phyloP scores from a whole-genome alignment of 2,329 filamentous ascomycete genomes.

The Stemphylium beticola region DNA sequence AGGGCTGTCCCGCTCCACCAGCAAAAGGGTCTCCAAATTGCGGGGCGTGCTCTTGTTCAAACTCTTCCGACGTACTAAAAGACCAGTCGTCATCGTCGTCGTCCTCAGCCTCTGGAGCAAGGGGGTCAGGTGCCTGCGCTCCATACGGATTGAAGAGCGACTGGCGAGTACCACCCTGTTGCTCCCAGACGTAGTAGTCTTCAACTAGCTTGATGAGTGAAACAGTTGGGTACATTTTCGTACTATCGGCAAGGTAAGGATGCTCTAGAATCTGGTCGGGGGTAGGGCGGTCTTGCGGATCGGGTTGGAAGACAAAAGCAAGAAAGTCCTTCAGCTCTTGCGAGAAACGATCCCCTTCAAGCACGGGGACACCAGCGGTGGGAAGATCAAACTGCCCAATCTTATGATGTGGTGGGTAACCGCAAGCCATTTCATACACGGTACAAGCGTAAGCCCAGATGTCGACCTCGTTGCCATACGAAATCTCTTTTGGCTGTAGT shows the following conservation, averaged over 20 bases:
- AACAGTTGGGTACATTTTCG: slow-evolving; percentile 67
- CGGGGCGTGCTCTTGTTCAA: slow-evolving; percentile 55
- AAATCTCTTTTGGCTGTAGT: slow-evolving; percentile 57
- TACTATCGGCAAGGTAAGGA: slow-evolving; percentile 69
- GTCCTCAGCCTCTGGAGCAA: slow-evolving; percentile 50
- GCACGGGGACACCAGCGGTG: slow-evolving; percentile 63
- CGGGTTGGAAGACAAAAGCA: slow-evolving; percentile 73
- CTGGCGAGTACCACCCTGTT: slow-evolving; percentile 71
- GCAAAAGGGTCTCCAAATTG: slow-evolving; percentile 56
- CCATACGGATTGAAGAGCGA: slow-evolving; percentile 67
- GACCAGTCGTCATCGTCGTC: slow-evolving; percentile 65
- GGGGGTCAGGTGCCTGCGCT: slow-evolving; percentile 62
- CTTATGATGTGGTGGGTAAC: slow-evolving; percentile 71
- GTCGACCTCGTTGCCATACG: slow-evolving; percentile 63
- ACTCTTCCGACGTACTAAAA: slow-evolving; percentile 68
- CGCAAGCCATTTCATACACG: slow-evolving; percentile 80
- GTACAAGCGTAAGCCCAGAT: slow-evolving; percentile 88
- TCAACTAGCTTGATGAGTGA: slow-evolving; percentile 70
- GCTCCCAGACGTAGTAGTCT: slow-evolving; percentile 77
- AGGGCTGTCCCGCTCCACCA: slow-evolving; percentile 32
- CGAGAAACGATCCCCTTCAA: slow-evolving; percentile 76
- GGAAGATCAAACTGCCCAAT: slow-evolving; percentile 44
- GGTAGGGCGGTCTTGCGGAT: slow-evolving; percentile 71
- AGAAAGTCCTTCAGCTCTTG: slow-evolving; percentile 71
- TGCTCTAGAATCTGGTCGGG: slow-evolving; percentile 74